Conservation (phyloP, 164 flowering plant species). For the Taxillus chinensis region DNA sequence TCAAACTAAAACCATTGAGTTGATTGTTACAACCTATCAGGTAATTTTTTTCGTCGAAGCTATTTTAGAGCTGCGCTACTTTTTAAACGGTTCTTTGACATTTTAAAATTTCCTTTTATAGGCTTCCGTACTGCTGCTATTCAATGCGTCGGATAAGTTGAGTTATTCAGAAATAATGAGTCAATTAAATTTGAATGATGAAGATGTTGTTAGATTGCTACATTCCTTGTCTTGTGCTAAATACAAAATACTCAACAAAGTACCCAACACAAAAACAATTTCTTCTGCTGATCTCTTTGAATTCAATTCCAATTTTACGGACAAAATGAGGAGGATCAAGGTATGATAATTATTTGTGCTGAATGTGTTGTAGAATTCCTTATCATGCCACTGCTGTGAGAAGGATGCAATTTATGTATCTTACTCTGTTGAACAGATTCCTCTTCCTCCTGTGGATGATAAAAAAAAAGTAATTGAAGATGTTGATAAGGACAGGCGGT, state of each 20-base stretch:
- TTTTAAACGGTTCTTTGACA: constrained; percentile 2
- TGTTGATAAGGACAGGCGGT: constrained; percentile 85
- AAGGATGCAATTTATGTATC: too few species aligned
- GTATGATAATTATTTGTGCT: constrained; percentile 16
- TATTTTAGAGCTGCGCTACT: neutral
- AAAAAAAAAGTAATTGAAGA: constrained; percentile 87
- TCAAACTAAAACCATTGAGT: constrained; percentile 68
- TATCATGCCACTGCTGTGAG: too few species aligned
- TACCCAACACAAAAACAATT: constrained; percentile 65
- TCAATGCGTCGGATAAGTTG: constrained; percentile 59
- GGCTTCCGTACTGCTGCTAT: constrained; percentile 76
- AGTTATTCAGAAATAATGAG: constrained; percentile 71
- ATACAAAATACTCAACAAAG: constrained; percentile 75
- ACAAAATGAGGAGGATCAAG: constrained; percentile 88
- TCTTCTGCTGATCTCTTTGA: constrained; percentile 62
- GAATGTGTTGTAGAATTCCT: neutral
- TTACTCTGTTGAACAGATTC: constrained; percentile 30
- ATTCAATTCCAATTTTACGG: constrained; percentile 82
- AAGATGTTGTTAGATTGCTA: constrained; percentile 63
- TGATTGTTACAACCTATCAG: constrained; percentile 85
- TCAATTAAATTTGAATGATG: constrained; percentile 70
- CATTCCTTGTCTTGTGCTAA: constrained; percentile 90
- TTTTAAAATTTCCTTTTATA: constrained; percentile 14
- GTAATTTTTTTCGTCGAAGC: constrained; percentile 19
- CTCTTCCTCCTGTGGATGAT: constrained; percentile 79